Percentiles rank a stretch among this genome's conserved stretches.
Evolutionary conservation across 345 rosid genomes (phyloP).

Genomic region (Odontarrhena argentea): DNA sequence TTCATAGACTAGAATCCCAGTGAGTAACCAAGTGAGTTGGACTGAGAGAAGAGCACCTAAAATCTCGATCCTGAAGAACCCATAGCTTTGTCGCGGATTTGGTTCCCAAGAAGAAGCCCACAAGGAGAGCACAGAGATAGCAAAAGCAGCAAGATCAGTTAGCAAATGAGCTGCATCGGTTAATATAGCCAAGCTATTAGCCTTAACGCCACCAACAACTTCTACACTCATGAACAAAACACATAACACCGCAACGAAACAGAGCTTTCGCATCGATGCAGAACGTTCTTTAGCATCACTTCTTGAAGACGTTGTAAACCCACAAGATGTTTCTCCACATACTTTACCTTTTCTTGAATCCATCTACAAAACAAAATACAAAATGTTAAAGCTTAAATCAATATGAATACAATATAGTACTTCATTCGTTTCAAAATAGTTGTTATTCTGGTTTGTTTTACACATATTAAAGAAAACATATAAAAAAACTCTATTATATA

Average conservation of each 20-base stretch:
- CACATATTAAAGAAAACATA: too few relatives aligned
- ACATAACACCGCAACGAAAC: slow-evolving; percentile 52
- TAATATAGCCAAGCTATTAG: slow-evolving; percentile 69
- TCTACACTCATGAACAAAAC: slow-evolving; percentile 62
- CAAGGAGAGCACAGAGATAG: slow-evolving; percentile 61
- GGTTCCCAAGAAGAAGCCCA: slow-evolving; percentile 78
- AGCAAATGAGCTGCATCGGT: slow-evolving; percentile 72
- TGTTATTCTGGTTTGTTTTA: too few relatives aligned
- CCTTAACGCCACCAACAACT: slow-evolving; percentile 64
- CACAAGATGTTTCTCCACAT: slow-evolving; percentile 63
- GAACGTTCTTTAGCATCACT: slow-evolving; percentile 61
- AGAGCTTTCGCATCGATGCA: slow-evolving; percentile 58
- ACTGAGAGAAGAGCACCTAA: slow-evolving; percentile 70
- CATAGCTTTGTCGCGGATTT: slow-evolving; percentile 61
- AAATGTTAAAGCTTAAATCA: slow-evolving; percentile 2
- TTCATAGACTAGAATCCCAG: slow-evolving; percentile 72
- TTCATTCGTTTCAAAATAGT: too few relatives aligned
- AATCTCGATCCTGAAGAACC: slow-evolving; percentile 66
- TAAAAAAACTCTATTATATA: too few relatives aligned
- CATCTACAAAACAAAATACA: slow-evolving; percentile 45
- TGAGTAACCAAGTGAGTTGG: slow-evolving; percentile 69
- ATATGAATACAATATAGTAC: not conserved
- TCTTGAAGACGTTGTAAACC: slow-evolving; percentile 51
- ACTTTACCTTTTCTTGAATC: slow-evolving; percentile 46
- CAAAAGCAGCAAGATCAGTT: slow-evolving; percentile 71